These are phyloP conservation scores for Pilasporangium apinafurcum DNA, from an alignment of 352 stramenopile species.

Conservation along the genomic window DNA sequence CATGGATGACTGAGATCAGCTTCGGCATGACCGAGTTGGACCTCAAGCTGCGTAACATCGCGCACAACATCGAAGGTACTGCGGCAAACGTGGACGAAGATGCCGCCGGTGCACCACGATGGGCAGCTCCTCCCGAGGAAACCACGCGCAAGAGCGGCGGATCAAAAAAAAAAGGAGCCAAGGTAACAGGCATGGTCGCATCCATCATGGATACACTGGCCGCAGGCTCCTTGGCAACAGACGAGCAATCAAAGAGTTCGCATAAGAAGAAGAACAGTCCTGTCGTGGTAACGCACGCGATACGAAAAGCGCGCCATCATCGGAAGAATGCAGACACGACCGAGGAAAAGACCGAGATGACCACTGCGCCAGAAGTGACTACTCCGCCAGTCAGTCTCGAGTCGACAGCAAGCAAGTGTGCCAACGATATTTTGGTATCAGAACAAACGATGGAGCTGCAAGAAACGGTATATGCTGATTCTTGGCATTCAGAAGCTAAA, in stretches of 20 bases:
- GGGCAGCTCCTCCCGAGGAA: slow-evolving; percentile 28
- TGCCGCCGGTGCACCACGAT: slow-evolving; percentile 25
- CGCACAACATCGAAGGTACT: slow-evolving; percentile 78
- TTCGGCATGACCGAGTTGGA: slow-evolving; percentile 74
- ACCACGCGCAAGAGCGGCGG: slow-evolving; percentile 35
- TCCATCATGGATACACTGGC: slow-evolving; percentile 46
- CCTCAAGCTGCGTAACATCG: slow-evolving; percentile 68
- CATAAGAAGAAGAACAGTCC: slow-evolving; percentile 3
- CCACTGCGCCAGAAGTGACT: too few species aligned
- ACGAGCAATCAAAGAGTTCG: slow-evolving; percentile 3
- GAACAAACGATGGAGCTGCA: too few species aligned
- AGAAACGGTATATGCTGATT: too few species aligned
- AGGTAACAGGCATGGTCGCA: slow-evolving; percentile 58
- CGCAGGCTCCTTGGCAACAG: slow-evolving; percentile 1
- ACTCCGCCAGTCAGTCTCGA: too few species aligned
- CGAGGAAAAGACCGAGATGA: slow-evolving; percentile 16
- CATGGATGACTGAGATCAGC: slow-evolving; percentile 66
- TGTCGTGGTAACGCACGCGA: neutral
- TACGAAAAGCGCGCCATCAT: slow-evolving; percentile 13
- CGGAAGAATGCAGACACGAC: slow-evolving; percentile 9
- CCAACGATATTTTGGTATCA: too few species aligned
- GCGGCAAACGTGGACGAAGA: slow-evolving; percentile 53
- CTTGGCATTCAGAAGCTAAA: too few species aligned
- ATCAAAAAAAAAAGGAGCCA: slow-evolving; percentile 38
- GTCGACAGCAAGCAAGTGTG: too few species aligned